Conservation (phyloP, 805 yeast species). For the Naumovozyma dairenensis region DNA sequence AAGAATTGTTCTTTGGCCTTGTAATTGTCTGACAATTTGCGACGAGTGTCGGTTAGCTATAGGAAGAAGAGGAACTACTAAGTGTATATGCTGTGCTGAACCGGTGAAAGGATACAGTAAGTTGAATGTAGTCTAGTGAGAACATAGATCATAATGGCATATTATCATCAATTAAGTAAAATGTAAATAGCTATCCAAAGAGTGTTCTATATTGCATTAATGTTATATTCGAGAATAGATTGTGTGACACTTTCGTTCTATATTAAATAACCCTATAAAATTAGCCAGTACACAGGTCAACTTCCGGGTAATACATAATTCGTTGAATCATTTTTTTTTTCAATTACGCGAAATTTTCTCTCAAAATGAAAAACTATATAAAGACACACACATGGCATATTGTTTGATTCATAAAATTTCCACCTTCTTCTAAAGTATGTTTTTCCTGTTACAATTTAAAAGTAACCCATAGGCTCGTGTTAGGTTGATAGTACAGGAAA, state of each 20-base stretch:
- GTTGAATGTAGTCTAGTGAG: slow-evolving; percentile 21
- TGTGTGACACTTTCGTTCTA: no score
- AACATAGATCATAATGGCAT: no score
- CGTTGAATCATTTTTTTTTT: not conserved
- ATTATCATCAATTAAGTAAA: no score
- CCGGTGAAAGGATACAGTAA: slow-evolving; percentile 51
- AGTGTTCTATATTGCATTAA: no score
- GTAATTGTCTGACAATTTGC: slow-evolving; percentile 81
- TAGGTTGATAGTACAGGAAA: slow-evolving; percentile 12
- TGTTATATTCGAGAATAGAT: no score
- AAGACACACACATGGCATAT: not conserved
- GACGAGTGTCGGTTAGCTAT: slow-evolving; percentile 71
- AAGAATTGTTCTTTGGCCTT: slow-evolving; percentile 84
- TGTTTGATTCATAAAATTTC: not conserved
- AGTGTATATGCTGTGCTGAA: slow-evolving; percentile 78
- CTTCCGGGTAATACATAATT: slow-evolving; percentile 3
- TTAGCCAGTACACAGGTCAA: no score
- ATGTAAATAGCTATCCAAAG: no score
- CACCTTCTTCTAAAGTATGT: not conserved
- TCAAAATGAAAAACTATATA: no score
- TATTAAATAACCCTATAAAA: no score
- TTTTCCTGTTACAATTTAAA: slow-evolving; percentile 2
- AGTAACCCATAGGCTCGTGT: slow-evolving; percentile 24
- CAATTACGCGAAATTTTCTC: slow-evolving; percentile 1
- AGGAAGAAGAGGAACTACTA: slow-evolving; percentile 60